Percentiles rank a stretch among this genome's conserved stretches.
Conservation (phyloP, 2,329 filamentous ascomycete species). For the Aspergillus sp. region DNA sequence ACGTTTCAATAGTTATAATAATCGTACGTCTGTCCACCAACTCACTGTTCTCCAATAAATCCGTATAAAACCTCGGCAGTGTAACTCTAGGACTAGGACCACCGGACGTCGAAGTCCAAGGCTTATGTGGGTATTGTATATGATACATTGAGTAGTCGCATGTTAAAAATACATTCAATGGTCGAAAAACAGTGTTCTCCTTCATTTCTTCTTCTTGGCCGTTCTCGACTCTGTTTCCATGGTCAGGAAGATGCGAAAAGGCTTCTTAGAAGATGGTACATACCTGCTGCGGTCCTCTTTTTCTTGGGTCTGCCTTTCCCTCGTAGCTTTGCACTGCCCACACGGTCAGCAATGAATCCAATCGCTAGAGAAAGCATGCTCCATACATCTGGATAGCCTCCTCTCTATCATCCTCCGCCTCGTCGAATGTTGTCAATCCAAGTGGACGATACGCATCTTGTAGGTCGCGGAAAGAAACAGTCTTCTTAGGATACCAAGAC, state of each 20-base stretch:
- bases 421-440: constrained; percentile 67
- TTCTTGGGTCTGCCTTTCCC: constrained; percentile 90
- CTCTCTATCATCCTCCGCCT: constrained; percentile 77
- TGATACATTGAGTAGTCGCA: too few species aligned
- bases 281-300: constrained; percentile 63
- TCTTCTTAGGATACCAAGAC: constrained; percentile 81
- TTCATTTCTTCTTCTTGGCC: constrained; percentile 29
- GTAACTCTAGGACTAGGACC: too few species aligned
- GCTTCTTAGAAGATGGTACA: constrained; percentile 1
- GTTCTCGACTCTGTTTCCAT: constrained; percentile 23
- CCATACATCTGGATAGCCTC: constrained; percentile 60
- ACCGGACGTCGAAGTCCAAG: too few species aligned
- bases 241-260: not conserved
- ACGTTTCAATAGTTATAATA: too few species aligned
- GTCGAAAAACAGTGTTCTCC: not conserved
- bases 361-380: constrained; percentile 2
- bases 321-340: constrained; percentile 65
- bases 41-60: too few species aligned
- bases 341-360: not conserved
- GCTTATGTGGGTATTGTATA: too few species aligned
- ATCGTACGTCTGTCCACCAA: too few species aligned
- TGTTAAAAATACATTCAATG: not conserved
- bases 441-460: constrained; percentile 65
- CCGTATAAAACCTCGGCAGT: too few species aligned
- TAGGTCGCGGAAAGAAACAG: constrained; percentile 71